phyloP scores from a whole-genome alignment of 768 basidiomycete genomes.

The Suillus plorans region DNA sequence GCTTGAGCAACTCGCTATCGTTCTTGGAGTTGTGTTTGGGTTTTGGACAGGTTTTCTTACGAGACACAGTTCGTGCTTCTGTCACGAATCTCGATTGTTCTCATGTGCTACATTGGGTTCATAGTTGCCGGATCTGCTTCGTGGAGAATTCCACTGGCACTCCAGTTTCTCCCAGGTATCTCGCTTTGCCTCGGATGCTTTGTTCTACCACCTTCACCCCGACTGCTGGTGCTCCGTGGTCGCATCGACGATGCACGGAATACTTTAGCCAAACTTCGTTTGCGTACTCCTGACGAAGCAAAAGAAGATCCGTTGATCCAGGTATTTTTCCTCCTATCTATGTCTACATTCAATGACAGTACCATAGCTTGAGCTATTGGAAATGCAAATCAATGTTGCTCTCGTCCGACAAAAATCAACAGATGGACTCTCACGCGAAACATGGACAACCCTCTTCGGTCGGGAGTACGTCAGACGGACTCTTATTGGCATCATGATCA shows the following conservation, averaged over 20 bases:
- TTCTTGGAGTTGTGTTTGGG: slow-evolving; percentile 76
- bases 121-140: slow-evolving; percentile 62
- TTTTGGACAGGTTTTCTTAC: slow-evolving; percentile 84
- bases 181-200: slow-evolving; percentile 61
- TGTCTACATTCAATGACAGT: neutral
- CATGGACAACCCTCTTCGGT: slow-evolving; percentile 60
- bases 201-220: slow-evolving; percentile 49
- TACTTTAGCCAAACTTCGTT: slow-evolving; percentile 54
- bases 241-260: slow-evolving; percentile 54
- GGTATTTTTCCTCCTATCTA: slow-evolving; percentile 25
- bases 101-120: neutral
- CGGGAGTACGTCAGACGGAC: slow-evolving; percentile 59
- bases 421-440: slow-evolving; percentile 26
- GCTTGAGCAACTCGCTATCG: slow-evolving; percentile 79
- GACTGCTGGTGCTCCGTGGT: slow-evolving; percentile 48
- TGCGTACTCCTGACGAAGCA: slow-evolving; percentile 45
- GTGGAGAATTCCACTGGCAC: slow-evolving; percentile 75
- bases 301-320: slow-evolving; percentile 51
- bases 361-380: slow-evolving; percentile 64
- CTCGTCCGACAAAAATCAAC: slow-evolving; percentile 43
- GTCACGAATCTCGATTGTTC: neutral
- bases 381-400: slow-evolving; percentile 69
- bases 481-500: slow-evolving; percentile 67
- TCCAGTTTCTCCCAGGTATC: slow-evolving; percentile 70
- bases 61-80: slow-evolving; percentile 47